Conservation (phyloP, 768 basidiomycete species). For the Tylopilus sp. region DNA sequence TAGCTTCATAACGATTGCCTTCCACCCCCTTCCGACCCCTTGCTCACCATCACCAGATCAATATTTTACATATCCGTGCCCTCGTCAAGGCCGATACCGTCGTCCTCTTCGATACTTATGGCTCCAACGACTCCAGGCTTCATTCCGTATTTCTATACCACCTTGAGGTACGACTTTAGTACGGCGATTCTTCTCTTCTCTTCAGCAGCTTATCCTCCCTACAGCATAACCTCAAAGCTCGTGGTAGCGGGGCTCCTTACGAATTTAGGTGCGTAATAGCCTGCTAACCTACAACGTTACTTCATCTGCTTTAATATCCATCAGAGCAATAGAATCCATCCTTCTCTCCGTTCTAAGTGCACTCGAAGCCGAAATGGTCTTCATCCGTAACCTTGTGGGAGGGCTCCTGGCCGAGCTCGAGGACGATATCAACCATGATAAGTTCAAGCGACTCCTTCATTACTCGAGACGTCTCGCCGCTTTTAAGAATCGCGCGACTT, state of each 20-base stretch:
- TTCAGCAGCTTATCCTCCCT: slow-evolving; percentile 12
- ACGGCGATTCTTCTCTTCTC: slow-evolving; percentile 7
- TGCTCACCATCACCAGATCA: slow-evolving; percentile 51
- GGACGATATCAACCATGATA: slow-evolving; percentile 92
- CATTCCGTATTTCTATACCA: slow-evolving; percentile 89
- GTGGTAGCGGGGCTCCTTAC: slow-evolving; percentile 69
- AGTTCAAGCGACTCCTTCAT: slow-evolving; percentile 87
- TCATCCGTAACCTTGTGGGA: slow-evolving; percentile 86
- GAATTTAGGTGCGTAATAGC: slow-evolving; percentile 68
- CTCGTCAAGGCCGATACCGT: slow-evolving; percentile 92
- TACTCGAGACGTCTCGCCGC: slow-evolving; percentile 85
- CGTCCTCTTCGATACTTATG: slow-evolving; percentile 89
- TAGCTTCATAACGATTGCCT: slow-evolving; percentile 23
- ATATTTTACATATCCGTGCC: slow-evolving; percentile 92
- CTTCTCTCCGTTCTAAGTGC: slow-evolving; percentile 89
- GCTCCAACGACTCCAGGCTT: slow-evolving; percentile 79
- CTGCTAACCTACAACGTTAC: slow-evolving; percentile 13
- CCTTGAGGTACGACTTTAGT: slow-evolving; percentile 55
- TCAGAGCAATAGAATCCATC: slow-evolving; percentile 91
- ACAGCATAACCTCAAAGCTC: slow-evolving; percentile 81
- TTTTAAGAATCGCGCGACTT: slow-evolving; percentile 87
- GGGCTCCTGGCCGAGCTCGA: slow-evolving; percentile 90
- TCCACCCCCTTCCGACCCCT: background rate
- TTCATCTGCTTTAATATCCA: slow-evolving; percentile 15
- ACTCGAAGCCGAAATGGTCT: slow-evolving; percentile 94